phyloP scores from a whole-genome alignment of 805 yeast genomes.

The Wickerhamiella parazyma region DNA sequence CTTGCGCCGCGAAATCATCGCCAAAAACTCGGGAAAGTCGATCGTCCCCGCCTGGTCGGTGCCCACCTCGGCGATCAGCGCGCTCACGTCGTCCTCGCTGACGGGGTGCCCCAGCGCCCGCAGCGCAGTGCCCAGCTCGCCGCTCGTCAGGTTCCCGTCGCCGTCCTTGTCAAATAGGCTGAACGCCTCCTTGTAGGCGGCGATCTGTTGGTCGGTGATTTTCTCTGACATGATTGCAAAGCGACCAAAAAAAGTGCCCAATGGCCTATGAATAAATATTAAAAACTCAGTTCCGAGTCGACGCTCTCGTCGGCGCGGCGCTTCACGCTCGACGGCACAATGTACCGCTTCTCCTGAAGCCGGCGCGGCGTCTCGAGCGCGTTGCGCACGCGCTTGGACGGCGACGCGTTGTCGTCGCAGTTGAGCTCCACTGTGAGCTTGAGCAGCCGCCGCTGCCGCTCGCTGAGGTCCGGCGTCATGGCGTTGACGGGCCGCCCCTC shows the following conservation, averaged over 20 bases:
- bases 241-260: no score
- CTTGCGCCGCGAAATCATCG: conserved; percentile 82
- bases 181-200: conserved; percentile 95
- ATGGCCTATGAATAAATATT: no score
- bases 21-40: conserved; percentile 69
- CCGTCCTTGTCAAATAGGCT: conserved; percentile 92
- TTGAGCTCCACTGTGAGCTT: not conserved
- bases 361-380: not conserved
- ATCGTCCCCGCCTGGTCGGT: conserved; percentile 83
- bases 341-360: not conserved
- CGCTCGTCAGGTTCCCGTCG: conserved; percentile 87
- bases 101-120: conserved; percentile 96
- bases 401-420: not conserved
- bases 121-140: conserved; percentile 95
- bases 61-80: conserved; percentile 93
- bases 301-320: not conserved
- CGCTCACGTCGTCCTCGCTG: conserved; percentile 86
- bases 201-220: conserved; percentile 87
- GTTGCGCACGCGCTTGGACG: not conserved
- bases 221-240: conserved; percentile 57
- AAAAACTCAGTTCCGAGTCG: not conserved
- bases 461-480: not conserved
- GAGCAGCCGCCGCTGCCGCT: not conserved
- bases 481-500: not conserved
- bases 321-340: not conserved